Evolutionary conservation across 768 basidiomycete genomes (phyloP).

Genomic region (Tylopilus subfusipes): DNA sequence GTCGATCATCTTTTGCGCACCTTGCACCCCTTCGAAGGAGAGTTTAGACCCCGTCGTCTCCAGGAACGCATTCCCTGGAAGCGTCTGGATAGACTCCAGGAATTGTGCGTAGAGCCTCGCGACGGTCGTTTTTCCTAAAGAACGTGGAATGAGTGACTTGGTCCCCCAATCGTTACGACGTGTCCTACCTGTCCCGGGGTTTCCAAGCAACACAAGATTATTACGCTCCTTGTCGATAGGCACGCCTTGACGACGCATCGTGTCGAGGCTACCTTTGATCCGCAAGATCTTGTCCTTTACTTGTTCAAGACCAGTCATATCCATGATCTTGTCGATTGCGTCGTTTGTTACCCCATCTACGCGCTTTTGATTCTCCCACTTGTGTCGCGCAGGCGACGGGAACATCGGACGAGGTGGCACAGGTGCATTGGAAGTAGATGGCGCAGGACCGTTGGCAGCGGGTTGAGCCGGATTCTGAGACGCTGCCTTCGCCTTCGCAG

Average conservation of each 20-base stretch:
- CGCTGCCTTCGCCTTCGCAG: background rate
- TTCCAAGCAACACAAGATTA: conserved; percentile 62
- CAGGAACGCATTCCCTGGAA: conserved; percentile 52
- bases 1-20: conserved; percentile 51
- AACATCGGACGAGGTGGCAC: conserved; percentile 12
- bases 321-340: conserved; percentile 65
- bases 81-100: conserved; percentile 50
- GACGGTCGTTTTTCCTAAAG: conserved; percentile 69
- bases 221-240: conserved; percentile 55
- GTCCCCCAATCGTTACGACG: background rate
- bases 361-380: conserved; percentile 59
- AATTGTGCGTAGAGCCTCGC: conserved; percentile 65
- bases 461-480: background rate
- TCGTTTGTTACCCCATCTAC: conserved; percentile 48
- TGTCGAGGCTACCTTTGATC: conserved; percentile 59
- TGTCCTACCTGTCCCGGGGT: conserved; percentile 66
- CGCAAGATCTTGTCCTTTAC: conserved; percentile 59
- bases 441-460: background rate
- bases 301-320: conserved; percentile 62
- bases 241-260: conserved; percentile 48
- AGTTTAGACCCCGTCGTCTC: conserved; percentile 65
- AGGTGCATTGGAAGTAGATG: conserved; percentile 2
- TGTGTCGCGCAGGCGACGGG: conserved; percentile 38
- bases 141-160: background rate
- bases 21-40: conserved; percentile 54